phyloP scores from a whole-genome alignment of 2,329 filamentous ascomycete genomes.

The Meredithiella fracta region DNA sequence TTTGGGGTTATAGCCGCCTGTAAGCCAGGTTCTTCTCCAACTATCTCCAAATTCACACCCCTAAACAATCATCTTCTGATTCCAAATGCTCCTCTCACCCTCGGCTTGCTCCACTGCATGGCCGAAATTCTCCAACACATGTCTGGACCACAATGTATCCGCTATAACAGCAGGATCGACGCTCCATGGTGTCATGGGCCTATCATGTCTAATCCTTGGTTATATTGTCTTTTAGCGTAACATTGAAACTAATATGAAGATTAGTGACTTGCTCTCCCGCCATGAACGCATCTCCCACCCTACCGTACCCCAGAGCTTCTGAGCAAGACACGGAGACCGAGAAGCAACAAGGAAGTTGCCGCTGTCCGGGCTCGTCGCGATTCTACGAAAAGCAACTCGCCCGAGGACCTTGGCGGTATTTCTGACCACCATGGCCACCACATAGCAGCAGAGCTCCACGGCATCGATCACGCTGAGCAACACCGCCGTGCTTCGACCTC shows the following conservation, averaged over 20 bases:
- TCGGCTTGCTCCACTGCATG: background rate
- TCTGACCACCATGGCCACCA: too few relatives aligned
- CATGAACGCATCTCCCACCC: conserved; percentile 49
- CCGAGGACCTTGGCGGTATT: background rate
- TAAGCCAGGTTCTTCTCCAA: background rate
- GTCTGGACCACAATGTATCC: background rate
- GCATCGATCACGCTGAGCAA: background rate
- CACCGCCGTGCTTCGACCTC: background rate
- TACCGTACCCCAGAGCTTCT: conserved; percentile 22
- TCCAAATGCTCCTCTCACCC: background rate
- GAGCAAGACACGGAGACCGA: conserved; percentile 23
- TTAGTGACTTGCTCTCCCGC: conserved; percentile 45
- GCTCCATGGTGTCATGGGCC: too few relatives aligned
- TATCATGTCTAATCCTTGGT: too few relatives aligned
- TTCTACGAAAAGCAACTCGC: background rate
- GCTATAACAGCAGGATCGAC: background rate
- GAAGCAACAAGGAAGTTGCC: background rate
- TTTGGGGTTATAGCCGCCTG: background rate
- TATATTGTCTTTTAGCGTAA: background rate
- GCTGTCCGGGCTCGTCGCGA: background rate
- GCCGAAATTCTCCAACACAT: too few relatives aligned
- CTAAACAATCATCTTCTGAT: background rate
- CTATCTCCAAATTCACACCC: background rate
- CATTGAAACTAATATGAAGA: conserved; percentile 39
- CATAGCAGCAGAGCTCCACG: background rate